Evolutionary conservation across 768 basidiomycete genomes (phyloP).

Genomic region (Phlebiopsis gigantea): DNA sequence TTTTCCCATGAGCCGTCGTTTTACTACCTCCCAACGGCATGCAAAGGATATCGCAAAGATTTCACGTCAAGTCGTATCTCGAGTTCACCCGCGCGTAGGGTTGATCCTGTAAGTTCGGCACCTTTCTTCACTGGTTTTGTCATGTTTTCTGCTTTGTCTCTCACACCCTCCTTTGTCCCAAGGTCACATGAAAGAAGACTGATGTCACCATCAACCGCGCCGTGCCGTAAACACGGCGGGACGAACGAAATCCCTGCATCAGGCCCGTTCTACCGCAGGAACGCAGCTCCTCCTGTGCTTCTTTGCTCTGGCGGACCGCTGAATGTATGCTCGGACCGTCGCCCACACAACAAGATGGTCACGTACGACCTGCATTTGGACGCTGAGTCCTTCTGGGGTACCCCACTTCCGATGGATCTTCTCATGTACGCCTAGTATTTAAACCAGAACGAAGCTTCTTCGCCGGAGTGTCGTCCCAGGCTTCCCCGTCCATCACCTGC

Average conservation of each 20-base stretch:
- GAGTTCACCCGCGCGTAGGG: neutral
- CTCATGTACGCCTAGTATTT: neutral
- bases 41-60: neutral
- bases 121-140: neutral
- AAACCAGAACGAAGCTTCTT: slow-evolving; percentile 6
- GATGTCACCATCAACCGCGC: slow-evolving; percentile 1
- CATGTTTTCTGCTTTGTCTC: neutral
- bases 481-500: slow-evolving; percentile 3
- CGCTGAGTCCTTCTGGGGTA: neutral
- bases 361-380: neutral
- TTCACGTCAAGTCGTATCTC: neutral
- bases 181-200: slow-evolving; percentile 1
- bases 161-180: neutral
- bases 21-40: neutral
- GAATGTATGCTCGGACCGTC: neutral
- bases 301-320: neutral
- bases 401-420: neutral
- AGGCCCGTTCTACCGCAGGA: neutral
- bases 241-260: neutral
- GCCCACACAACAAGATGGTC: neutral
- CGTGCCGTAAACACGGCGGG: neutral
- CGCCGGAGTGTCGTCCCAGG: neutral
- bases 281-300: neutral
- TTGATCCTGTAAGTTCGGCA: neutral
- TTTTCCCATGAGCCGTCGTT: neutral